Conservation (phyloP, 2,329 filamentous ascomycete genomes). For the Penicillium thymicola region DNA sequence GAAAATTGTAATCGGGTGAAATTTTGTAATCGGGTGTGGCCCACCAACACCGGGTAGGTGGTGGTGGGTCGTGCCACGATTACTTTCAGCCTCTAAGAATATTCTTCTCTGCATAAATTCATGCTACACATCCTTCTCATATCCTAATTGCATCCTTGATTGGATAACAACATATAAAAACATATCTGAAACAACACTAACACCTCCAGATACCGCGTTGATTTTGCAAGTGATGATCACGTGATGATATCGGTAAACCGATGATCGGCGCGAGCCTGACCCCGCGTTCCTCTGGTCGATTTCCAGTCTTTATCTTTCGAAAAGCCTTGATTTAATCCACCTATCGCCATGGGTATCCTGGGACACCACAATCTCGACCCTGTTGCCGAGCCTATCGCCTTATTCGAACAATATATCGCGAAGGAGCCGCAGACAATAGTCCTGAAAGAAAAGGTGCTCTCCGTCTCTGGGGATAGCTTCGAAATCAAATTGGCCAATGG, state of each 20-base stretch:
- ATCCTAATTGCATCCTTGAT: no score
- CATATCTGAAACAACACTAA: background rate
- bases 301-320: background rate
- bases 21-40: no score
- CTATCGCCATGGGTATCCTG: slow-evolving; percentile 10
- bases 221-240: background rate
- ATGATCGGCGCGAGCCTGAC: background rate
- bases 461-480: slow-evolving; percentile 63
- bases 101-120: background rate
- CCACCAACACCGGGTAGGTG: no score
- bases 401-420: slow-evolving; percentile 20
- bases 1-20: no score
- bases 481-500: slow-evolving; percentile 57
- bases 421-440: slow-evolving; percentile 45
- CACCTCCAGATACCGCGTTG: background rate
- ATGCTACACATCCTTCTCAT: background rate
- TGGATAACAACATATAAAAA: background rate
- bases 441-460: slow-evolving; percentile 61
- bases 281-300: background rate
- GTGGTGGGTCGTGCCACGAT: no score
- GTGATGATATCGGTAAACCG: background rate
- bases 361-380: slow-evolving; percentile 15
- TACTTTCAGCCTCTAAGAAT: background rate
- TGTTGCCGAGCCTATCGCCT: slow-evolving; percentile 17
- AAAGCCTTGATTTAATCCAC: background rate